A percentile compares a stretch with the other conserved stretches of the same genome.
Evolutionary conservation across 2,329 filamentous ascomycete species (phyloP).

Genomic region (Reticulascus tulasneorum): DNA sequence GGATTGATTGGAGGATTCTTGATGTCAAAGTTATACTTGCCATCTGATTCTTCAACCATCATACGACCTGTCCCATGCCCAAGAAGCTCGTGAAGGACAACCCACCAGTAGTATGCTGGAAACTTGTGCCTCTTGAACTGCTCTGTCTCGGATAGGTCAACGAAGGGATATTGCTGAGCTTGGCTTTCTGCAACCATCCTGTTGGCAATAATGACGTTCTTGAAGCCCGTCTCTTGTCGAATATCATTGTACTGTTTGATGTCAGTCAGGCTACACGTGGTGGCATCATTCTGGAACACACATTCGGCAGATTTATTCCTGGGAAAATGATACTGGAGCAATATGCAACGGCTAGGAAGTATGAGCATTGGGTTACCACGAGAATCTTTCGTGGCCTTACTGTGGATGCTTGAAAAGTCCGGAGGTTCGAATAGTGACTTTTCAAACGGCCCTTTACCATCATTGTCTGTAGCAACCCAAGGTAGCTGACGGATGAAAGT

Average conservation of each 20-base stretch:
- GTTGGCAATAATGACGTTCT: slow-evolving; percentile 60
- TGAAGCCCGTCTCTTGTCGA: slow-evolving; percentile 58
- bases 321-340: slow-evolving; percentile 39
- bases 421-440: no score
- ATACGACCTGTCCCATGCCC: slow-evolving; percentile 63
- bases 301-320: slow-evolving; percentile 41
- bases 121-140: slow-evolving; percentile 61
- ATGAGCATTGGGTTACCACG: no score
- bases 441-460: no score
- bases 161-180: slow-evolving; percentile 45
- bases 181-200: slow-evolving; percentile 51
- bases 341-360: slow-evolving; percentile 32
- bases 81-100: slow-evolving; percentile 65
- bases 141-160: slow-evolving; percentile 56
- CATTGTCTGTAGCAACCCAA: no score
- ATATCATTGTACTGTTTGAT: slow-evolving; percentile 52
- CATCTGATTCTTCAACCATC: slow-evolving; percentile 48
- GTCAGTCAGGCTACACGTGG: slow-evolving; percentile 4
- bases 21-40: slow-evolving; percentile 59
- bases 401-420: no score
- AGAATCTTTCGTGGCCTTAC: no score
- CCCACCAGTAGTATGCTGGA: slow-evolving; percentile 66
- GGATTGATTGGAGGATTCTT: slow-evolving; percentile 51
- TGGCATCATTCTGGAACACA: no score
- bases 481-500: no score